These are phyloP conservation scores for Conticribra guillardii DNA, from an alignment of 108 stramenopile species.

Conservation along the genomic window DNA sequence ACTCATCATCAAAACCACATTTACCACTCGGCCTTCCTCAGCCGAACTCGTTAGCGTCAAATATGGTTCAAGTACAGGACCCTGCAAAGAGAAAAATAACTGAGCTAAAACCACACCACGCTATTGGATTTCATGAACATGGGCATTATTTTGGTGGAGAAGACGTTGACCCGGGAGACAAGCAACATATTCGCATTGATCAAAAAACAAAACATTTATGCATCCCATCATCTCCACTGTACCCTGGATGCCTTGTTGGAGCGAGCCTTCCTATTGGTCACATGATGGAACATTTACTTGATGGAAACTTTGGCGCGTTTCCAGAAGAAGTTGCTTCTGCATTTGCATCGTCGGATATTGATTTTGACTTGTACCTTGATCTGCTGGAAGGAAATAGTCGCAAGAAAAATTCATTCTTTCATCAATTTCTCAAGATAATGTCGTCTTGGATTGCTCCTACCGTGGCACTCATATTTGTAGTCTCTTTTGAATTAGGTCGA, in stretches of 20 bases:
- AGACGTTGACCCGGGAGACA: constrained; percentile 44
- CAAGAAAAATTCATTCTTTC: constrained; percentile 30
- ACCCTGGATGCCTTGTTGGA: constrained; percentile 52
- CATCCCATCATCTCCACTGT: constrained; percentile 43
- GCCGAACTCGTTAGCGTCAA: constrained; percentile 23
- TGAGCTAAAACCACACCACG: constrained; percentile 31
- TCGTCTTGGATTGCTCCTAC: constrained; percentile 86
- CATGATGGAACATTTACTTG: constrained; percentile 21
- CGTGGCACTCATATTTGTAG: constrained; percentile 74
- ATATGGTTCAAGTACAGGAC: constrained; percentile 21
- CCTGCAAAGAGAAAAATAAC: constrained; percentile 5
- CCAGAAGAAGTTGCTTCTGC: constrained; percentile 37
- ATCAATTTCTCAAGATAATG: constrained; percentile 63
- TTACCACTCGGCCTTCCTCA: constrained; percentile 39
- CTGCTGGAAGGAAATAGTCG: constrained; percentile 43
- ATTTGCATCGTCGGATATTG: constrained; percentile 47
- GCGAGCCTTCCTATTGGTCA: constrained; percentile 45
- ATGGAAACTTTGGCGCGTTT: constrained; percentile 30
- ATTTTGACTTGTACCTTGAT: constrained; percentile 51
- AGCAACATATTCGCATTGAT: constrained; percentile 39
- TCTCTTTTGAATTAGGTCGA: constrained; percentile 85
- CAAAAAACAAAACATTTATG: constrained; percentile 25
- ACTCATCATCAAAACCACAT: constrained; percentile 28
- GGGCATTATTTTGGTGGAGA: constrained; percentile 9
- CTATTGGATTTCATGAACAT: constrained; percentile 40